Evolutionary conservation across 1,284 basidiomycete genomes (phyloP).

Genomic region (Irpex sp.): DNA sequence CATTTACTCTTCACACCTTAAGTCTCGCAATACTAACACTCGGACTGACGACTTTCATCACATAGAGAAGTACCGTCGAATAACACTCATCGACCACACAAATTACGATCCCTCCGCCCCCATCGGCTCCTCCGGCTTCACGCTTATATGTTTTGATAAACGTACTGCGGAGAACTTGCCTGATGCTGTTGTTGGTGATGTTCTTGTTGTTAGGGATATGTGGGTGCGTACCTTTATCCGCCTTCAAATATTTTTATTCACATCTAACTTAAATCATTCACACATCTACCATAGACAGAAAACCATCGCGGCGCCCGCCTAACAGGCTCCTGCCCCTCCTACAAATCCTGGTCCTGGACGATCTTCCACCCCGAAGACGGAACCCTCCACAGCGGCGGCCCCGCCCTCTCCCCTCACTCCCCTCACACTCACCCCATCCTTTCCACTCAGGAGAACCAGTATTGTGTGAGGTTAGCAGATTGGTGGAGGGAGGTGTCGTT

Average conservation of each 20-base stretch:
- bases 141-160: constrained; percentile 48
- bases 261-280: not conserved
- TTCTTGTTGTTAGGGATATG: constrained; percentile 34
- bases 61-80: too few relatives aligned
- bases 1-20: too few relatives aligned
- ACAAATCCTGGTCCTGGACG: constrained; percentile 25
- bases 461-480: constrained; percentile 34
- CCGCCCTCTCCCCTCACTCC: constrained; percentile 24
- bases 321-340: constrained; percentile 26
- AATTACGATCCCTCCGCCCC: too few relatives aligned
- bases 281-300: constrained; percentile 27
- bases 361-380: constrained; percentile 20
- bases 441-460: constrained; percentile 23
- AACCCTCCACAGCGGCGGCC: constrained; percentile 13
- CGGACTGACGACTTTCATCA: too few relatives aligned
- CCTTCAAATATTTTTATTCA: not conserved
- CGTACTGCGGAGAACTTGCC: constrained; percentile 45
- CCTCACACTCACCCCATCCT: constrained; percentile 19
- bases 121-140: too few relatives aligned
- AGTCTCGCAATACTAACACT: too few relatives aligned
- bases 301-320: constrained; percentile 19
- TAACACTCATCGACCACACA: too few relatives aligned
- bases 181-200: constrained; percentile 34
- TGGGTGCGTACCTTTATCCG: constrained; percentile 5
- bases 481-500: constrained; percentile 48